phyloP scores from a whole-genome alignment of 257 asterid genomes.

The Fraxinus anomala region DNA sequence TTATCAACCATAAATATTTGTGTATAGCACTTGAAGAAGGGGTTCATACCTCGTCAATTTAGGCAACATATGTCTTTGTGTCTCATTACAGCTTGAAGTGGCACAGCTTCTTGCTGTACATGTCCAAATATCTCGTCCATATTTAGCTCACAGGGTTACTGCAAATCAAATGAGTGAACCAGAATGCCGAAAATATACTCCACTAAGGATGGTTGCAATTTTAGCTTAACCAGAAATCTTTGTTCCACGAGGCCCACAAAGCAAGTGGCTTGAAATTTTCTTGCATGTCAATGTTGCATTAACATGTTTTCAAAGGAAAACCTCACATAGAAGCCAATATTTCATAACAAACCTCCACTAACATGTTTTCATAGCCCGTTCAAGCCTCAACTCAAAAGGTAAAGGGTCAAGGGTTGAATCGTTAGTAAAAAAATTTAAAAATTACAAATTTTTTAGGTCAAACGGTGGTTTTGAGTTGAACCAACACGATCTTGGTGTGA shows the following conservation, averaged over 20 bases:
- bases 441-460: background rate
- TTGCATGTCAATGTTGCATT: background rate
- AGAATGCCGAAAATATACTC: background rate
- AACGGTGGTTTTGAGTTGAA: background rate
- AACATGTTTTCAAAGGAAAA: background rate
- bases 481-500: background rate
- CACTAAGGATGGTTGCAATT: background rate
- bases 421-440: no score
- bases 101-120: background rate
- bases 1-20: background rate
- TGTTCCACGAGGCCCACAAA: background rate
- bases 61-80: background rate
- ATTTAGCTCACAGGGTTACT: background rate
- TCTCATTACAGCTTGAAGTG: background rate
- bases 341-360: background rate
- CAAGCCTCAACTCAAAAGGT: background rate
- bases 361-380: background rate
- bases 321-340: background rate
- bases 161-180: background rate
- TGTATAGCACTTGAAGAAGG: background rate
- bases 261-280: background rate
- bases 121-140: background rate
- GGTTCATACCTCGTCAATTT: background rate
- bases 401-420: background rate
- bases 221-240: background rate